Evolutionary conservation across 139 green algal species (phyloP), one percentile per base, ranked within the genome.

Genomic region (Chlamydomonas incerta): DNA sequence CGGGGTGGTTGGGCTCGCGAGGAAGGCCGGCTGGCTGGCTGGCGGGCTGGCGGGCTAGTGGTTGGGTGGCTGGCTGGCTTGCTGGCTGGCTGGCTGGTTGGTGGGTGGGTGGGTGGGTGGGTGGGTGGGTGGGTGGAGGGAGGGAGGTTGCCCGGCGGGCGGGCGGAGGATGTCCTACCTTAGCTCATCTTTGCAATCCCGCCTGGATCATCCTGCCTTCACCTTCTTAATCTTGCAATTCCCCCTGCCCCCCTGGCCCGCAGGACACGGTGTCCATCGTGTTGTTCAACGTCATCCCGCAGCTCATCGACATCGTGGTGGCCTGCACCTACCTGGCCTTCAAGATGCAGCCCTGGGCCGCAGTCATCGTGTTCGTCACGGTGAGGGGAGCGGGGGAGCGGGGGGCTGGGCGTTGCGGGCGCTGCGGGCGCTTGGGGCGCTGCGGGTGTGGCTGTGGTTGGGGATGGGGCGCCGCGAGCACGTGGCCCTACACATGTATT

Each of bases 361-460:
- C 92, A 0, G 72, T 93, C 65, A 95, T 98, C n/a, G 93, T 97
- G 35, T 92, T 95, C 60, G 63, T 95, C 20, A 97, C 94, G 0
- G 92, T 85, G n/a, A n/a, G n/a, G n/a, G n/a, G n/a, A n/a, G n/a
- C 14, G 74, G 29, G 31, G 28, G n/a, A 18, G 72, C 28, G 4
- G 26, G 35, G 10, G 69, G 35, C 34, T 0, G 69, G 20, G 37
- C 15, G 35, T 11, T 35, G 11, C 34, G 17, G 69, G 50, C 47
- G n/a, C 28, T 21, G 50, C 8, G 15, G 63, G 26, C 3, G 63
- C 17, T 29, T 33, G 60, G 60, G 60, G 60, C 24, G 63, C 2
- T 15, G 63, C 3, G 35, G 63, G 63, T 4, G 63, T 11, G 63
- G 63, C 4, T 33, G 63, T 20, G 63, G 26, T 35, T 20, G 60